Evolutionary conservation across 768 basidiomycete species (phyloP).

Genomic region (Podaxis mareebaensis): DNA sequence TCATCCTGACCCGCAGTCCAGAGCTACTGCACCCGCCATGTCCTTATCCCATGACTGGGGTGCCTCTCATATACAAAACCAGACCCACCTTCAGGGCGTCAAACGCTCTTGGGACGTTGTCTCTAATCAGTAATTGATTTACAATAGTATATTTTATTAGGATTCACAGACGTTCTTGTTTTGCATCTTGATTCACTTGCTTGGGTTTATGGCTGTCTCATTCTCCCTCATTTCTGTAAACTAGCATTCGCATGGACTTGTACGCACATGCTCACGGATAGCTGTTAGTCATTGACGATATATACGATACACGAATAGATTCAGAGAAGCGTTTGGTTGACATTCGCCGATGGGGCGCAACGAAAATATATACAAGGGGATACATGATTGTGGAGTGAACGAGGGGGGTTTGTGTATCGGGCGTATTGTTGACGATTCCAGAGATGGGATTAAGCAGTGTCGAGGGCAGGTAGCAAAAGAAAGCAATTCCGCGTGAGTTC

Average conservation of each 20-base stretch:
- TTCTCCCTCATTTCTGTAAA: conserved; percentile 1
- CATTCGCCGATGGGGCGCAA: background rate
- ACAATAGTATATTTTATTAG: background rate
- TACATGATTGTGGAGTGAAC: background rate
- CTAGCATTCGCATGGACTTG: conserved; percentile 11
- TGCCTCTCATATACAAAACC: background rate
- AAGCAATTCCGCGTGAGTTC: background rate
- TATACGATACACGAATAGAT: background rate
- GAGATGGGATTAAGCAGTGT: background rate
- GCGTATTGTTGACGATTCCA: background rate
- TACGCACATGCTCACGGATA: conserved; percentile 6
- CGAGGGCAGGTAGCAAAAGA: background rate
- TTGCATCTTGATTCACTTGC: background rate
- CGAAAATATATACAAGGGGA: too few relatives aligned
- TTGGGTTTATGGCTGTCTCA: conserved; percentile 10
- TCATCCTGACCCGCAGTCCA: background rate
- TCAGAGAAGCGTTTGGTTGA: background rate
- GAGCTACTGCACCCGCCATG: background rate
- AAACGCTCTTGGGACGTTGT: conserved; percentile 12
- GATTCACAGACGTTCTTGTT: background rate
- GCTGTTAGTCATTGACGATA: background rate
- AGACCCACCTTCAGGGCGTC: background rate
- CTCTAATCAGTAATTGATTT: background rate
- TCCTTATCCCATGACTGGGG: conserved; percentile 2
- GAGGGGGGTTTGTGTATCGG: background rate